These are phyloP conservation scores for Pseudofabraea citricarpa DNA, from an alignment of 2,329 filamentous ascomycete genomes.

Conservation along the genomic window DNA sequence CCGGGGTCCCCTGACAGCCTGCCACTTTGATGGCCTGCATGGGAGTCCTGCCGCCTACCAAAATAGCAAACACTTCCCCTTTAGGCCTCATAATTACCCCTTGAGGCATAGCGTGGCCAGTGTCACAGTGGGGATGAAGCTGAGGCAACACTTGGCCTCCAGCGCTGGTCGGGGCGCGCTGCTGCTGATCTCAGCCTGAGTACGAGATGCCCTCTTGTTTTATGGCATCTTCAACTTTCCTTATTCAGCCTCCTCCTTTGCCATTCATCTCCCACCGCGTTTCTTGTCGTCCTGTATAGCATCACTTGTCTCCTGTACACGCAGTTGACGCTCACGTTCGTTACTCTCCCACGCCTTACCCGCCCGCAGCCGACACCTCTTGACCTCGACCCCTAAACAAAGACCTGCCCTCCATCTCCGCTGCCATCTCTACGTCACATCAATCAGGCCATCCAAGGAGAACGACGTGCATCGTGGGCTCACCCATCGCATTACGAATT, in stretches of 20 bases:
- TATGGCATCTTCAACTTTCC: background rate
- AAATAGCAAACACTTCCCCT: background rate
- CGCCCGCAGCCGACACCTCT: background rate
- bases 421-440: background rate
- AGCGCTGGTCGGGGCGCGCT: background rate
- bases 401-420: background rate
- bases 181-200: background rate
- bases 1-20: background rate
- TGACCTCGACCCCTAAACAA: background rate
- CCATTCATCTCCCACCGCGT: background rate
- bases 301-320: background rate
- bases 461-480: too few relatives aligned
- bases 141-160: conserved; percentile 3
- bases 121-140: conserved; percentile 1
- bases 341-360: background rate
- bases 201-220: conserved; percentile 1
- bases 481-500: background rate
- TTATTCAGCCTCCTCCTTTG: background rate
- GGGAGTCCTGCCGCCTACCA: background rate
- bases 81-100: background rate
- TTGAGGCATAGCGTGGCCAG: background rate
- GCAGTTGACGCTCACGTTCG: conserved; percentile 1
- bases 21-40: background rate
- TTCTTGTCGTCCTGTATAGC: background rate
- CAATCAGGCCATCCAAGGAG: too few relatives aligned